Evolutionary conservation across 257 asterid species (phyloP), one percentile per base, ranked within the genome.

Genomic region (Nicotiana undulata): DNA sequence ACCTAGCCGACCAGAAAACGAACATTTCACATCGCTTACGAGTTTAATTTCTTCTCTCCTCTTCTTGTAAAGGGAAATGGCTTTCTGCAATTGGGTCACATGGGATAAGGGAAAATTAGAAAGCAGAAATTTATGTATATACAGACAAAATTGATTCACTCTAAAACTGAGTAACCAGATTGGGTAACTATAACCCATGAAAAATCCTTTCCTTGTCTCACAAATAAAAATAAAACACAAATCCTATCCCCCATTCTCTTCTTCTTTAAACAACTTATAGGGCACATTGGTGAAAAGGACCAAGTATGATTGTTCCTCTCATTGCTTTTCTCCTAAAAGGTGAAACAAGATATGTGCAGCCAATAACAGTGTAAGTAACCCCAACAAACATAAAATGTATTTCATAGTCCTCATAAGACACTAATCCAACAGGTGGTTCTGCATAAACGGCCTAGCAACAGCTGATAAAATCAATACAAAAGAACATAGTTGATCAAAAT

Each of bases 51-150:
- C 83, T 15, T 83, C 92, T 81, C 83, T 89, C 85, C 88, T 90
- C 87, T 86, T 87, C 89, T 88, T 88, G 83, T 95, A 95, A 40
- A 92, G 96, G 17, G 90, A 82, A 86, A 91, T 81, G 51, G 98
- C 93, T 89, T 88, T 93, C 99, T 95, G 94, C 88, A 88, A 79
- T 68, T 67, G 55, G 52, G 85, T 26, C 67, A 52, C 67, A 68
- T 15, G 75, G 77, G 72, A 74, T 12, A 51, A 37, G 40, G 52
- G 70, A 85, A 15, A 86, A 80, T 51, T 77, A 74, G 56, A 32
- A 31, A 11, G 76, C 40, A 26, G 17, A 32, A 37, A 13, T 49
- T 49, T 74, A 49, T 24, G 17, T 24, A 3, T 15, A 74, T 4
- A 24, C 24, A 7, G 44, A 24, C 10, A 72, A n/a, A 46, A 20